A percentile compares a stretch with the other conserved stretches of the same genome.
Evolutionary conservation across 805 yeast genomes (phyloP).

Genomic region (Metschnikowia picachoensis): DNA sequence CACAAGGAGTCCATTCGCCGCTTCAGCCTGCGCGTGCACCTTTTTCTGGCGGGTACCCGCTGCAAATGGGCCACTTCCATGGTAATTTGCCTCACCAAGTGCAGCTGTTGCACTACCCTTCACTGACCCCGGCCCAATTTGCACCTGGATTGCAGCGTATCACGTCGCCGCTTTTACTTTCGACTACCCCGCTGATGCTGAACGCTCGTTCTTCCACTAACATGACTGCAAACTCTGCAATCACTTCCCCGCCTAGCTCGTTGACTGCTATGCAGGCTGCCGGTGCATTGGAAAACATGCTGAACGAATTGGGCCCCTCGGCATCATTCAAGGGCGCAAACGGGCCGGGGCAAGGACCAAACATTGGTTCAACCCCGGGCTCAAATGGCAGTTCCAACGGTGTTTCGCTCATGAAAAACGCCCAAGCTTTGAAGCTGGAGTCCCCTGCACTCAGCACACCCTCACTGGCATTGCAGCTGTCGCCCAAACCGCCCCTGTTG

Average conservation of each 20-base stretch:
- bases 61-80: conserved; percentile 18
- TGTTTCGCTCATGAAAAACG: conserved; percentile 31
- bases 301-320: conserved; percentile 41
- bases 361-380: neutral
- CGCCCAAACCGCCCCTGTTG: conserved; percentile 28
- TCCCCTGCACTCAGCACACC: conserved; percentile 31
- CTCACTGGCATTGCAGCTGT: conserved; percentile 30
- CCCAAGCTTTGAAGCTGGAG: neutral
- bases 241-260: conserved; percentile 12
- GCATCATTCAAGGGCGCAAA: conserved; percentile 33
- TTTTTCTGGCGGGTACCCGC: conserved; percentile 10
- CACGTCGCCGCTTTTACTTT: conserved; percentile 60
- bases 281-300: conserved; percentile 43
- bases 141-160: conserved; percentile 61
- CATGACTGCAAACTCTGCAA: conserved; percentile 1
- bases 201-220: conserved; percentile 30
- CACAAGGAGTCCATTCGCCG: conserved; percentile 14
- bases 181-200: conserved; percentile 45
- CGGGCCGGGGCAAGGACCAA: neutral
- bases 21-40: conserved; percentile 14
- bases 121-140: conserved; percentile 67
- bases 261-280: conserved; percentile 36
- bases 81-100: conserved; percentile 28
- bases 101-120: conserved; percentile 61
- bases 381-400: conserved; percentile 16